Evolutionary conservation across 257 asterid species (phyloP).

Genomic region (Echites panduratus): DNA sequence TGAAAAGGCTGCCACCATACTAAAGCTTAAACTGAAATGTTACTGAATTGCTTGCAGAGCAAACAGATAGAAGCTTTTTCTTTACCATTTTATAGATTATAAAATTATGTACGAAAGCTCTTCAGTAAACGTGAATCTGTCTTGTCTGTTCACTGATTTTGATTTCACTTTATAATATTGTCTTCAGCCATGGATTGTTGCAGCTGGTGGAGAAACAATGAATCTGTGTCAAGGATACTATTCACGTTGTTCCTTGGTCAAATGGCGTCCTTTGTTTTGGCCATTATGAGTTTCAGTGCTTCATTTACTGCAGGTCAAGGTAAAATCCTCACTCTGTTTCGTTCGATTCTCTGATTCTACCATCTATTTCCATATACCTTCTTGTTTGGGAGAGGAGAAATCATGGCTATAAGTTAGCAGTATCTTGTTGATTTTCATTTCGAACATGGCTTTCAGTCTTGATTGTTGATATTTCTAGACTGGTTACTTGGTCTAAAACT

Average conservation of each 20-base stretch:
- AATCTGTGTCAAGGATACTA: constrained; percentile 22
- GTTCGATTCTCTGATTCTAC: background rate
- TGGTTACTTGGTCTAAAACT: background rate
- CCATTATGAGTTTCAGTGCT: constrained; percentile 38
- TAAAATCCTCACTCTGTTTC: background rate
- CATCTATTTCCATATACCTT: too few relatives aligned
- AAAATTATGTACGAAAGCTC: background rate
- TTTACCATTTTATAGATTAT: background rate
- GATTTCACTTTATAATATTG: background rate
- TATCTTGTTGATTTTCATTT: background rate
- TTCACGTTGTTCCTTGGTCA: constrained; percentile 48
- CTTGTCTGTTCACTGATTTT: background rate
- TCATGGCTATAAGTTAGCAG: too few relatives aligned
- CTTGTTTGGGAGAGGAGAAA: too few relatives aligned
- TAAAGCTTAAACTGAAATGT: too few relatives aligned
- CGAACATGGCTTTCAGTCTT: background rate
- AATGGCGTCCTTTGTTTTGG: constrained; percentile 42
- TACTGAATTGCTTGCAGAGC: too few relatives aligned
- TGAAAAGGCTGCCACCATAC: too few relatives aligned
- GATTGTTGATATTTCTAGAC: background rate
- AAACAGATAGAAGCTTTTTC: background rate
- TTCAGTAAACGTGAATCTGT: background rate
- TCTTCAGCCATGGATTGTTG: constrained; percentile 19
- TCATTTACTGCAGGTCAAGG: constrained; percentile 47
- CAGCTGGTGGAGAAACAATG: constrained; percentile 19